phyloP scores from a whole-genome alignment of 2,329 filamentous ascomycete genomes.

The Pestalotiopsis sp. region DNA sequence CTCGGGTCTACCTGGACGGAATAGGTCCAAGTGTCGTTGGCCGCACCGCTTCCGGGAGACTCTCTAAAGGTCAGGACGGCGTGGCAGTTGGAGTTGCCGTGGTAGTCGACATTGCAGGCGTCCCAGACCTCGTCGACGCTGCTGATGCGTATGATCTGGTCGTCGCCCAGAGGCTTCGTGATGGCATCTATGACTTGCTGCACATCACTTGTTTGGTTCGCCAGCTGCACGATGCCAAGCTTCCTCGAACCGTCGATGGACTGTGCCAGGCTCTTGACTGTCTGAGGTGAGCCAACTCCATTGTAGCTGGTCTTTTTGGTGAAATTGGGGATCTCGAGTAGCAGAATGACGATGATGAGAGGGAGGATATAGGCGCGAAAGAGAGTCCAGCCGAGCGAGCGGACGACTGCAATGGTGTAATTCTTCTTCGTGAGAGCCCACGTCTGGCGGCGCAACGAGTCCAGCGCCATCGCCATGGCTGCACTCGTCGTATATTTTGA shows the following conservation, averaged over 20 bases:
- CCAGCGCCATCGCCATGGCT: not conserved
- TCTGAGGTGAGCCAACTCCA: constrained; percentile 20
- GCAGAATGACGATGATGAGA: constrained; percentile 23
- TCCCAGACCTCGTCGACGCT: constrained; percentile 19
- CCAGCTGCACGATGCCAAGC: constrained; percentile 25
- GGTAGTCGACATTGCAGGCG: constrained; percentile 29
- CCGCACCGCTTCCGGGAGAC: constrained; percentile 62
- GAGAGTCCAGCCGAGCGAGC: constrained; percentile 27
- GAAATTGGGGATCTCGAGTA: constrained; percentile 30
- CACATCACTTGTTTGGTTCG: constrained; percentile 25
- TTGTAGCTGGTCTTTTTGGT: constrained; percentile 21
- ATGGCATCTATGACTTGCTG: constrained; percentile 24
- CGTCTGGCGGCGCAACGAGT: constrained; percentile 23
- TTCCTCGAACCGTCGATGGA: constrained; percentile 23
- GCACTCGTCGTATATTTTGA: not conserved
- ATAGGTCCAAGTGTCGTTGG: constrained; percentile 66
- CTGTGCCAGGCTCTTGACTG: constrained; percentile 22
- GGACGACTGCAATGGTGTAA: constrained; percentile 22
- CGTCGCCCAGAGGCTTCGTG: constrained; percentile 20
- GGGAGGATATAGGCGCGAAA: constrained; percentile 28
- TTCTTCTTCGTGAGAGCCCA: constrained; percentile 30
- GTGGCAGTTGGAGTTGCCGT: constrained; percentile 72
- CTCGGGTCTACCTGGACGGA: constrained; percentile 66
- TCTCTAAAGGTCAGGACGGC: constrained; percentile 73
- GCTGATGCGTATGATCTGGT: constrained; percentile 20